phyloP scores from a whole-genome alignment of 371 early-diverging fungal species.

The Umbelopsis sp. region DNA sequence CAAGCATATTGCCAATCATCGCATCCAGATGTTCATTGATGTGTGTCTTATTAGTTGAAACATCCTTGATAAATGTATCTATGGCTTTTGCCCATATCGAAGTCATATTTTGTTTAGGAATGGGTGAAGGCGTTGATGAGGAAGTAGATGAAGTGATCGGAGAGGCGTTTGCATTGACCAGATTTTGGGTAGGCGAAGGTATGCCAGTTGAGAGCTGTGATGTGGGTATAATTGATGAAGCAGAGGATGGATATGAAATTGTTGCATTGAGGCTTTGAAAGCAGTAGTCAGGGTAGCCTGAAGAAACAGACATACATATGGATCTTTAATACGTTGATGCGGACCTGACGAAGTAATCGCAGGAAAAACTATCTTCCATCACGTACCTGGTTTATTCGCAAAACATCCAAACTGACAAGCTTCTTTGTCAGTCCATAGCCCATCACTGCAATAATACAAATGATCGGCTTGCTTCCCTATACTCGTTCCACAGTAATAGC shows the following conservation, averaged over 20 bases:
- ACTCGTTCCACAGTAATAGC: slow-evolving; percentile 9
- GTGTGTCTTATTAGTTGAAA: background rate
- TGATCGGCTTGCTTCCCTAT: slow-evolving; percentile 11
- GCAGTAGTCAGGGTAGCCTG: slow-evolving; percentile 10
- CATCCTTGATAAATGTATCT: background rate
- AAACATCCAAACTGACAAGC: slow-evolving; percentile 7
- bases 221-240: background rate
- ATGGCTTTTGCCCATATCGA: background rate
- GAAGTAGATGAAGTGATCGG: background rate
- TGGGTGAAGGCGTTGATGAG: background rate
- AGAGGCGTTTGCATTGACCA: background rate
- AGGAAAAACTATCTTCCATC: background rate
- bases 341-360: background rate
- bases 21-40: slow-evolving; percentile 1
- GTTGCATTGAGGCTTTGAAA: slow-evolving; percentile 5
- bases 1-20: background rate
- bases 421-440: background rate
- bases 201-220: background rate
- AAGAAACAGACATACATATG: background rate
- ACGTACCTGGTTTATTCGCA: slow-evolving; percentile 8
- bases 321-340: background rate
- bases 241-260: background rate
- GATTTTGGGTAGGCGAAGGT: background rate
- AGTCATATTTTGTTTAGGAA: background rate
- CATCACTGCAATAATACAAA: slow-evolving; percentile 8